These are phyloP conservation scores for Isoetes engelmannii DNA, from an alignment of 83 land plant species.

Conservation along the genomic window DNA sequence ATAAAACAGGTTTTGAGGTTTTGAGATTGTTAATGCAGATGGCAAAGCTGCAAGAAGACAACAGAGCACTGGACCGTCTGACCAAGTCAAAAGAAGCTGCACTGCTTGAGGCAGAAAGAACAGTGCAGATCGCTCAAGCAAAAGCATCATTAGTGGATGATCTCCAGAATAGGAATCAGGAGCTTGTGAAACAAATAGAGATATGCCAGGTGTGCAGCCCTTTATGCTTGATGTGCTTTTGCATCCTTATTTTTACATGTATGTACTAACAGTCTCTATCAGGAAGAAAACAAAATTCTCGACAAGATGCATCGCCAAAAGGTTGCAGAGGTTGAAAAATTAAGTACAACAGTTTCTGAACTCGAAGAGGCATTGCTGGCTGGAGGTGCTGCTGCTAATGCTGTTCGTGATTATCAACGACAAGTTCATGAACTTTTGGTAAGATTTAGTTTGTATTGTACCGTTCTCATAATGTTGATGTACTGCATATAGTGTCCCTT, in stretches of 20 bases:
- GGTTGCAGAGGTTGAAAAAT: slow-evolving; percentile 68
- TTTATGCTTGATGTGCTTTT: not conserved
- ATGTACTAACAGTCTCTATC: slow-evolving; percentile 2
- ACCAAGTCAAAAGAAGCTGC: slow-evolving; percentile 98
- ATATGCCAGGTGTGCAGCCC: slow-evolving; percentile 70
- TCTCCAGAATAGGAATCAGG: slow-evolving; percentile 89
- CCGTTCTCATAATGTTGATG: not conserved
- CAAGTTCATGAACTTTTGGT: slow-evolving; percentile 66
- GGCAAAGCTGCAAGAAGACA: slow-evolving; percentile 89
- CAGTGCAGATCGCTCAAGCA: slow-evolving; percentile 73
- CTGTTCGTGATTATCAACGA: slow-evolving; percentile 54
- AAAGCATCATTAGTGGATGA: slow-evolving; percentile 97
- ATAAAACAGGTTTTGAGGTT: not conserved
- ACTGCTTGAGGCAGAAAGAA: slow-evolving; percentile 88
- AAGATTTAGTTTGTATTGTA: not conserved
- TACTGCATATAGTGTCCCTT: not conserved
- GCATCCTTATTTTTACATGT: not conserved
- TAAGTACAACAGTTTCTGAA: slow-evolving; percentile 56
- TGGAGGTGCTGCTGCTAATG: slow-evolving; percentile 70
- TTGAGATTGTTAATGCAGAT: slow-evolving; percentile 39
- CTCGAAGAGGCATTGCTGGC: slow-evolving; percentile 83
- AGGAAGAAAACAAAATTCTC: slow-evolving; percentile 77
- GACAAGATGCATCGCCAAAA: slow-evolving; percentile 69
- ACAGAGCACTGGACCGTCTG: slow-evolving; percentile 93
- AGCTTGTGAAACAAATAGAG: slow-evolving; percentile 90